Base-by-base conservation (phyloP, 371 early-diverging fungal species). In the Mortierella sp. region DNA sequence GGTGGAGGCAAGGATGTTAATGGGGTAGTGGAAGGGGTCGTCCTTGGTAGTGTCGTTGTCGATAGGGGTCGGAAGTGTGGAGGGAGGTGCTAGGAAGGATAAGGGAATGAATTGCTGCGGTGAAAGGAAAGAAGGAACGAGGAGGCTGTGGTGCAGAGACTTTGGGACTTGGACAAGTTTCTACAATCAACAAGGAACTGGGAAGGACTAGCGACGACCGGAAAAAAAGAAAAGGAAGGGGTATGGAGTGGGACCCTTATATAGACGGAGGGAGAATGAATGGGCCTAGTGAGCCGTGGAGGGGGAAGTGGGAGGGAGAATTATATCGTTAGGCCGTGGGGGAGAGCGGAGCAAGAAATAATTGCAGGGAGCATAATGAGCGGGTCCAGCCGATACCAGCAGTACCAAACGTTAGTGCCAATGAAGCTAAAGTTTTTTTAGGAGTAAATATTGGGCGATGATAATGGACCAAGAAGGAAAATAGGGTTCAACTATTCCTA, bases 151-250 rank as follows among this genome's bases (percentile, higher is more conserved):
- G 40, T 68, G 62, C 39, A 59, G 62, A 58, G 59, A 60, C 43
- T 24, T 47, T 16, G 68, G 47, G 32, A 45, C 40, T 35, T 20
- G 61, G 30, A 39, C 37, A 55, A 35, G 49, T 47, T 26, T 55
- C 55, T 55, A 55, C 55, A 40, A 58, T 39, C 65, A 72, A 61
- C 59, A 59, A 54, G 61, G 45, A 62, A 32, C 54, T 45, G 47
- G 18, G 55, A 30, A 16, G 68, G 72, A 68, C 68, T 61, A 68
- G 68, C 72, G 72, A 72, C 77, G 45, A 67, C 43, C 65, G 43
- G 68, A 59, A 68, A 73, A 58, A 61, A 70, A 64, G 43, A 71
- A 16, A 51, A 60, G 26, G 40, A 43, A 45, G 30, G 35, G 35
- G 58, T 26, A 40, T 57, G 5, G 10, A 20, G 26, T 18, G 52